Evolutionary conservation across 352 stramenopile genomes (phyloP).

Genomic region (Phytophthora nicotianae): DNA sequence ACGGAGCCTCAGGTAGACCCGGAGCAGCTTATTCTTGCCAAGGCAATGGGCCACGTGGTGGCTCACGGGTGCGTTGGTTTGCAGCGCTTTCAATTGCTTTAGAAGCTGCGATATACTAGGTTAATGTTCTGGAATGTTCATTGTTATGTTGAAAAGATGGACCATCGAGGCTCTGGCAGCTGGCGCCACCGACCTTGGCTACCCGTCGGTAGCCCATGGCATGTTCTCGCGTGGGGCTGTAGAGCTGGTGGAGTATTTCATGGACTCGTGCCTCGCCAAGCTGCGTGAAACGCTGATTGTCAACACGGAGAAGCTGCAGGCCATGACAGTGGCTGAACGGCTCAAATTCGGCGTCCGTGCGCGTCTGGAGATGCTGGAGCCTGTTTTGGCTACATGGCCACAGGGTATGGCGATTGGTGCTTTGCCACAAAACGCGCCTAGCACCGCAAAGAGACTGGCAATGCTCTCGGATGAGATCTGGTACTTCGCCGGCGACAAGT

Average conservation of each 20-base stretch:
- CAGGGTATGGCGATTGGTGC: constrained; percentile 85
- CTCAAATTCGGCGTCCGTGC: constrained; percentile 82
- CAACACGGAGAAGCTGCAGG: constrained; percentile 65
- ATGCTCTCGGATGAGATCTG: constrained; percentile 85
- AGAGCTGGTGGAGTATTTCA: constrained; percentile 88
- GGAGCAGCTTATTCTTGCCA: constrained; percentile 60
- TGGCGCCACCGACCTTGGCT: constrained; percentile 70
- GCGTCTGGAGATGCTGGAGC: constrained; percentile 67
- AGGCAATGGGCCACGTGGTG: constrained; percentile 54
- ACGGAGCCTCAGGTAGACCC: constrained; percentile 34
- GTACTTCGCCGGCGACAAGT: constrained; percentile 89
- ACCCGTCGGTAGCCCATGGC: constrained; percentile 80
- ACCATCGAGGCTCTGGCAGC: constrained; percentile 73
- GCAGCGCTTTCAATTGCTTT: constrained; percentile 1
- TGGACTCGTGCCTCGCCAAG: constrained; percentile 72
- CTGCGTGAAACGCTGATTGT: constrained; percentile 63
- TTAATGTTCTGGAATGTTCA: constrained; percentile 12
- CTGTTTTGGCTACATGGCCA: constrained; percentile 66
- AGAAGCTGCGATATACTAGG: constrained; percentile 13
- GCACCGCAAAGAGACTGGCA: constrained; percentile 73
- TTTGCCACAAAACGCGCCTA: constrained; percentile 72
- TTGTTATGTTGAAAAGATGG: constrained; percentile 57
- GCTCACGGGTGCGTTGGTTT: constrained; percentile 48
- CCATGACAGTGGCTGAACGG: constrained; percentile 76
- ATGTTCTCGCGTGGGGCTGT: constrained; percentile 80